These are phyloP conservation scores for Cryptococcus sp. DNA, from an alignment of 1,284 basidiomycete genomes.

Conservation along the genomic window DNA sequence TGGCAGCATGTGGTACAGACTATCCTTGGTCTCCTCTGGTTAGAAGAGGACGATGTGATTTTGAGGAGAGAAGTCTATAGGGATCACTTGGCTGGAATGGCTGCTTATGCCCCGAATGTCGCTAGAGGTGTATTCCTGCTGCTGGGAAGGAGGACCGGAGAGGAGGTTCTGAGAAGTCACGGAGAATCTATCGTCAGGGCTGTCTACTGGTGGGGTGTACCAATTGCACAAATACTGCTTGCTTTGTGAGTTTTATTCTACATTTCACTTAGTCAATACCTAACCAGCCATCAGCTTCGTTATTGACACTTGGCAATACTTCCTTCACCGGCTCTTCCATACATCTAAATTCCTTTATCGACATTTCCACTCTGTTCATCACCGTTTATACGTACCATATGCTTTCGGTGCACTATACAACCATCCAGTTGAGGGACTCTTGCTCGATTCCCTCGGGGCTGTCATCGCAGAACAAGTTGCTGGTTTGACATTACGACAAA, in stretches of 20 bases:
- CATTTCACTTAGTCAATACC: background rate
- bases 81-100: constrained; percentile 56
- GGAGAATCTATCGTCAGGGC: constrained; percentile 61
- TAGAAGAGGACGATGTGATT: constrained; percentile 56
- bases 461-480: constrained; percentile 68
- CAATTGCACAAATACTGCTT: constrained; percentile 65
- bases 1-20: constrained; percentile 86
- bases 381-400: constrained; percentile 94
- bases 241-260: constrained; percentile 66
- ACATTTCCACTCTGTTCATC: constrained; percentile 90
- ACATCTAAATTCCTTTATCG: constrained; percentile 86
- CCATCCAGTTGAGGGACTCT: constrained; percentile 89
- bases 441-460: constrained; percentile 82
- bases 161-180: constrained; percentile 45
- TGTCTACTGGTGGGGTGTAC: constrained; percentile 93
- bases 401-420: constrained; percentile 98
- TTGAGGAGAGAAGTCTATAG: constrained; percentile 39
- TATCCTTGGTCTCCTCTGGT: constrained; percentile 62
- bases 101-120: constrained; percentile 50
- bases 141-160: constrained; percentile 45
- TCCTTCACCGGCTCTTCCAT: constrained; percentile 89
- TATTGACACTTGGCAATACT: constrained; percentile 98
- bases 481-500: constrained; percentile 73
- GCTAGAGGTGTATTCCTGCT: constrained; percentile 51
- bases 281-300: constrained; percentile 62